Evolutionary conservation across 2,329 filamentous ascomycete species (phyloP).

Genomic region (Chaetomium globosum): DNA sequence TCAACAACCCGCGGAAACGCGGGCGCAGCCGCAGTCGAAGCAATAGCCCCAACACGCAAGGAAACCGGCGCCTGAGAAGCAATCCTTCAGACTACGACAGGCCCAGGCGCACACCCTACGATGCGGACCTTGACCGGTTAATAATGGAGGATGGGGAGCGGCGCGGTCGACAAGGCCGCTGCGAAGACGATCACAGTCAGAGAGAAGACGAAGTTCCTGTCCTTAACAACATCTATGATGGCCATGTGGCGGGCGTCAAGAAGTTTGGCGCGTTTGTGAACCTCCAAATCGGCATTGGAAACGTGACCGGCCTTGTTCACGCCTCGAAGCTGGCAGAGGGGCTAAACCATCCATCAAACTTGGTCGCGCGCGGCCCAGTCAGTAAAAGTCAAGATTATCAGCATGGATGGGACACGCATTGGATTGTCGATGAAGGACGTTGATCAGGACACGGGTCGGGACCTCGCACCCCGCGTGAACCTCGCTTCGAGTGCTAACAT

Average conservation of each 20-base stretch:
- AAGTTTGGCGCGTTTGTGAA: constrained; percentile 97
- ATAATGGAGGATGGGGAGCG: constrained; percentile 35
- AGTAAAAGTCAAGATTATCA: constrained; percentile 90
- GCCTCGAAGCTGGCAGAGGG: neutral
- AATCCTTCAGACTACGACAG: neutral
- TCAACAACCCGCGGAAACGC: neutral
- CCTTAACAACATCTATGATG: constrained; percentile 85
- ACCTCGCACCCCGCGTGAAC: constrained; percentile 74
- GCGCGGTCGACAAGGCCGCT: constrained; percentile 36
- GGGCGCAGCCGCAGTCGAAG: constrained; percentile 7
- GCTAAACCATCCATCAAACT: neutral
- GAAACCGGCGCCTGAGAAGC: no score
- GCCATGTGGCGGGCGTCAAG: constrained; percentile 86
- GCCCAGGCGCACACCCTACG: no score
- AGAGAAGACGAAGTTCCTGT: constrained; percentile 55
- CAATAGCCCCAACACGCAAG: neutral
- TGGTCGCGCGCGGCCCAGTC: constrained; percentile 77
- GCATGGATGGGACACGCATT: constrained; percentile 77
- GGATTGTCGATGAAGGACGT: constrained; percentile 97
- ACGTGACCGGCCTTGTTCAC: constrained; percentile 41
- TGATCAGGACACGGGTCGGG: constrained; percentile 85
- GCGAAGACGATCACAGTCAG: neutral
- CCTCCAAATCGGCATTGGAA: constrained; percentile 78
- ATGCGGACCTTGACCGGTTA: no score
- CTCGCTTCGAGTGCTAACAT: constrained; percentile 90